Base-by-base conservation (phyloP, 2,329 filamentous ascomycete species). In the Verticillium isaacii region DNA sequence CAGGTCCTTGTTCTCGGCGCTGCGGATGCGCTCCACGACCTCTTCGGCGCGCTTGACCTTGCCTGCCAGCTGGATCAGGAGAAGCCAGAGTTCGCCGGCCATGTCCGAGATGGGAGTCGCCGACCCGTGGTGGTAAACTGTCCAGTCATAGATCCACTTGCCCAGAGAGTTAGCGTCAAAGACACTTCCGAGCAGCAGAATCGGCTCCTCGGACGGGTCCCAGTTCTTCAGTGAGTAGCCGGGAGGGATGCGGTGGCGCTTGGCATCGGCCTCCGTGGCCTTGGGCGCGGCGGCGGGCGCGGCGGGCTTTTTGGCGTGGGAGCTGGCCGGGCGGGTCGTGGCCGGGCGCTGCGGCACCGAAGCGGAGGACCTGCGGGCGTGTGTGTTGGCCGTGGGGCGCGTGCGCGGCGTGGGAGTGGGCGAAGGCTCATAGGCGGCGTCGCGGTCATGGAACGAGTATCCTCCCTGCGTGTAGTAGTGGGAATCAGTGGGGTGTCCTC, bases 111-210 rank as follows among this genome's bases (percentile, higher is more conserved):
- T 91, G 58, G 93, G 91, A 12, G 90, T 92, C 50, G 86, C 85
- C 15, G 92, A 86, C 41, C 92, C 92, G 68, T 96, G 89, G 74
- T 90, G 89, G 80, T 92, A 97, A 66, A 97, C 92, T 19, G 95
- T 97, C 95, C 95, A 99, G 82, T 98, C 95, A 77, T 97, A 99
- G 72, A 99, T 96, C 95, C 95, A 99, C 79, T 97, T 97, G 71
- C 95, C 95, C 34, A 99, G 84, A 32, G 92, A 97, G 83, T 98
- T 97, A 72, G 94, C 92, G 73, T 98, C 95, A 72, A 98, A 98
- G 61, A 98, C 95, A 72, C 92, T 96, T 58, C 95, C 95, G 25
- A 98, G 84, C 32, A 99, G 85, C 73, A 97, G 89, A 73, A 99
- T 97, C 59, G 95, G 95, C 68, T 93, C 88, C 80, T 98, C 94